phyloP scores from a whole-genome alignment of 2,329 filamentous ascomycete genomes.

The Aspergillus melleus region DNA sequence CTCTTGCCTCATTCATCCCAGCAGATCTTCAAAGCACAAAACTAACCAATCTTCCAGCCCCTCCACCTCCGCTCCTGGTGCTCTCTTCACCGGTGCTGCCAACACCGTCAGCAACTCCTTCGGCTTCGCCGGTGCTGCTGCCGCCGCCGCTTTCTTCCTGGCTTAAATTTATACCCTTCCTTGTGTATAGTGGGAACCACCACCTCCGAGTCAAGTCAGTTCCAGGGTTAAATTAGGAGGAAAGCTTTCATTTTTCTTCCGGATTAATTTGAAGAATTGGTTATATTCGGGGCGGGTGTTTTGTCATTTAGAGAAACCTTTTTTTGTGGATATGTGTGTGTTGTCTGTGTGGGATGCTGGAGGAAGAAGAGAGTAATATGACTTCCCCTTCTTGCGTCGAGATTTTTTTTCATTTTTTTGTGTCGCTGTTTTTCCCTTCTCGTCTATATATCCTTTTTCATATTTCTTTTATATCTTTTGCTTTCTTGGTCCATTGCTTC shows the following conservation, averaged over 20 bases:
- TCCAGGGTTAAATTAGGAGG: too few species aligned
- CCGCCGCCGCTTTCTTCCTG: constrained; percentile 33
- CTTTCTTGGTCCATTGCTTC: constrained; percentile 21
- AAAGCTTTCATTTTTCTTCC: too few species aligned
- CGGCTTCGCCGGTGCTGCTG: constrained; percentile 32
- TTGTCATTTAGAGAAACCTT: constrained; percentile 18
- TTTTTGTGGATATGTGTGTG: constrained; percentile 5
- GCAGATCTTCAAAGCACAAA: too few species aligned
- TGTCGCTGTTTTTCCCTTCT: constrained; percentile 15
- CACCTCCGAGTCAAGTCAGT: background rate
- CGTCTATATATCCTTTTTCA: constrained; percentile 9
- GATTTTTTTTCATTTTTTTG: constrained; percentile 7
- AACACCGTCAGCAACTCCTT: constrained; percentile 30
- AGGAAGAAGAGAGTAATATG: constrained; percentile 24
- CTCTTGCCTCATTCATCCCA: background rate
- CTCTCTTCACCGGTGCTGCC: constrained; percentile 32
- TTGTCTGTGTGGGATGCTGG: constrained; percentile 3
- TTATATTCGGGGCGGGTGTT: background rate
- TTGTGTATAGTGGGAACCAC: constrained; percentile 33
- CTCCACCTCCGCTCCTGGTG: constrained; percentile 16
- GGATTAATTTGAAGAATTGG: too few species aligned
- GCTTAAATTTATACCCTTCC: constrained; percentile 30
- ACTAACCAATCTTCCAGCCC: constrained; percentile 8
- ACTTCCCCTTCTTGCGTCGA: constrained; percentile 14
- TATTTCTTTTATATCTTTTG: constrained; percentile 14